Evolutionary conservation across 345 rosid genomes (phyloP).

Genomic region (Camelina laxa): DNA sequence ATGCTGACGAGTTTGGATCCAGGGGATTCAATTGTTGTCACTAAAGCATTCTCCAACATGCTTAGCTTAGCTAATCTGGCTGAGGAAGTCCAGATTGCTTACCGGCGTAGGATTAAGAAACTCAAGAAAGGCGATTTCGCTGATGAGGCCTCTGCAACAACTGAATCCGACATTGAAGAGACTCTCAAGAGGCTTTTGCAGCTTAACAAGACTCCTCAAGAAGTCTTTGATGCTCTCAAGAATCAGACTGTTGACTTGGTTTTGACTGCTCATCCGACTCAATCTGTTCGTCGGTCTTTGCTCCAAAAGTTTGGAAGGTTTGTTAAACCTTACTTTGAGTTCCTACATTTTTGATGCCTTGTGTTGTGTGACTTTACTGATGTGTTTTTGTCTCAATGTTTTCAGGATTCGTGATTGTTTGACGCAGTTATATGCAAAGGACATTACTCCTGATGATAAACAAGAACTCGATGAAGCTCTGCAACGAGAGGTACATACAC

Average conservation of each 20-base stretch:
- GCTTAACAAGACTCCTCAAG: slow-evolving; percentile 84
- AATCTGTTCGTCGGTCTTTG: slow-evolving; percentile 92
- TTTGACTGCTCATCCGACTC: slow-evolving; percentile 99
- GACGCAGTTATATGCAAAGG: slow-evolving; percentile 91
- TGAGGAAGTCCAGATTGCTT: slow-evolving; percentile 97
- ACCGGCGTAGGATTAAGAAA: slow-evolving; percentile 72
- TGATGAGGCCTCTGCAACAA: slow-evolving; percentile 79
- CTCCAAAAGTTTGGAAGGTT: slow-evolving; percentile 97
- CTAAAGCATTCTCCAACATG: slow-evolving; percentile 94
- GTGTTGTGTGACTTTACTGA: not conserved
- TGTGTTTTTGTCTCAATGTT: slow-evolving; percentile 30
- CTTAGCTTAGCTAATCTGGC: slow-evolving; percentile 94
- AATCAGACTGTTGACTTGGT: slow-evolving; percentile 97
- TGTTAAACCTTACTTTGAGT: not conserved
- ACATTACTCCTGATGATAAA: slow-evolving; percentile 95
- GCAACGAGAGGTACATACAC: slow-evolving; percentile 74
- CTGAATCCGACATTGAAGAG: slow-evolving; percentile 95
- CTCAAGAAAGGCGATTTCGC: slow-evolving; percentile 88
- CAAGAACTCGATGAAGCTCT: slow-evolving; percentile 99
- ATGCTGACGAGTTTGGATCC: slow-evolving; percentile 87
- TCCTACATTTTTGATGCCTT: not conserved
- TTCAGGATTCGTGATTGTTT: slow-evolving; percentile 81
- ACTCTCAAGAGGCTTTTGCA: slow-evolving; percentile 87
- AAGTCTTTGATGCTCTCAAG: slow-evolving; percentile 93
- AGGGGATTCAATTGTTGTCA: slow-evolving; percentile 88